Base-by-base conservation (phyloP, 148 eudicot genomes). In the Rhododendron mucronatum region DNA sequence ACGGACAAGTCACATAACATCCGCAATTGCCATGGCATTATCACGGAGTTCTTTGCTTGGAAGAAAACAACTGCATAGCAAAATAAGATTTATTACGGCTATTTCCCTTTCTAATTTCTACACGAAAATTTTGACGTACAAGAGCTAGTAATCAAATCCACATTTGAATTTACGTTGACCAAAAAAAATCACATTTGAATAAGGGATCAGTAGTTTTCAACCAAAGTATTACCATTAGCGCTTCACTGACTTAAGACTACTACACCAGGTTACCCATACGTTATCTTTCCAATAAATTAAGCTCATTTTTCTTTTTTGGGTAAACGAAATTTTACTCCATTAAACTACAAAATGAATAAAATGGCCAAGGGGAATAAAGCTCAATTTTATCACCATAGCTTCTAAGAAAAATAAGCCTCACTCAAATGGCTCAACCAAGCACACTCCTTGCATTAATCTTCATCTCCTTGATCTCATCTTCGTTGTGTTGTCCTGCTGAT, bases 401-500 rank as follows among this genome's bases (percentile, higher is more conserved):
- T 75, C 47, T 37, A 75, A 39, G 47, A 16, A 37, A 75, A 75
- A 37, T 3, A 75, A 75, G 47, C 48, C 55, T 47, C 81, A 47
- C 81, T 78, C 81, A 26, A 86, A 86, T 86, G 87, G 79, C 78
- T 57, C 69, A n/a, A 59, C 61, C 74, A 85, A 7, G 41, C 59
- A 44, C 30, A 23, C 48, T 26, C 37, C 16, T 81, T 11, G 21
- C 33, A 3, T 51, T 48, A 65, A 28, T 86, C 63, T 33, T 81
- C 39, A 51, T 88, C 50, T 88, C 86, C 51, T 55, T 63, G 35
- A 83, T 84, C 55, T 84, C 79, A 65, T 83, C 71, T 79, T 28
- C 41, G 51, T 47, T 37, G 1, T 76, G 82, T 41, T 92, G 92
- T 81, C 91, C 90, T 7, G 15, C 50, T 81, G 74, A 91, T 84